Conservation (phyloP, 805 yeast genomes). For the Barnettozyma botsteinii region DNA sequence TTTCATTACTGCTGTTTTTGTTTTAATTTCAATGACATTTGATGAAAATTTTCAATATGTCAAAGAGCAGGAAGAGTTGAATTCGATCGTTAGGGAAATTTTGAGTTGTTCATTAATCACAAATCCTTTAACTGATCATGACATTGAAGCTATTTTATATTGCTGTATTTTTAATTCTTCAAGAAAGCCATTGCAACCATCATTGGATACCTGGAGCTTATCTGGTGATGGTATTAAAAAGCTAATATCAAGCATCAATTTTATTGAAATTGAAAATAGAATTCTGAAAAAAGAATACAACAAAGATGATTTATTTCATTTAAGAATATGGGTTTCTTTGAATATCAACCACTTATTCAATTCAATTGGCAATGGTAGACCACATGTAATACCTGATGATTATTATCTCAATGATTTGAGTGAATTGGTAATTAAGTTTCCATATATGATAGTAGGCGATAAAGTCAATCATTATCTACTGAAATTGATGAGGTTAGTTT, state of each 20-base stretch:
- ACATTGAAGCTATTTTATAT: slow-evolving; percentile 53
- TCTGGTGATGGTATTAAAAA: slow-evolving; percentile 48
- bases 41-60: slow-evolving; percentile 47
- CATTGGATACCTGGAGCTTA: slow-evolving; percentile 47
- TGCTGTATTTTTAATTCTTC: slow-evolving; percentile 49
- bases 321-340: slow-evolving; percentile 48
- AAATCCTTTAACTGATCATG: slow-evolving; percentile 51
- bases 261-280: slow-evolving; percentile 35
- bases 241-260: slow-evolving; percentile 41
- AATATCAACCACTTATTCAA: slow-evolving; percentile 47
- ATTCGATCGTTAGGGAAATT: slow-evolving; percentile 44
- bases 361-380: slow-evolving; percentile 45
- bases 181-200: slow-evolving; percentile 47
- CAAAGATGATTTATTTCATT: slow-evolving; percentile 43
- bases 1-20: slow-evolving; percentile 49
- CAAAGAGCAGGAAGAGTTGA: slow-evolving; percentile 41
- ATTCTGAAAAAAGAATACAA: slow-evolving; percentile 25
- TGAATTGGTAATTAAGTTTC: slow-evolving; percentile 40
- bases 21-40: slow-evolving; percentile 48
- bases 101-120: slow-evolving; percentile 44
- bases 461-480: slow-evolving; percentile 48
- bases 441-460: slow-evolving; percentile 48
- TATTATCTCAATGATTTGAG: slow-evolving; percentile 34
- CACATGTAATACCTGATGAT: slow-evolving; percentile 34
- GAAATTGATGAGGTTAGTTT: slow-evolving; percentile 30